phyloP scores from a whole-genome alignment of 2,329 filamentous ascomycete genomes.

The Colletotrichum melonis region DNA sequence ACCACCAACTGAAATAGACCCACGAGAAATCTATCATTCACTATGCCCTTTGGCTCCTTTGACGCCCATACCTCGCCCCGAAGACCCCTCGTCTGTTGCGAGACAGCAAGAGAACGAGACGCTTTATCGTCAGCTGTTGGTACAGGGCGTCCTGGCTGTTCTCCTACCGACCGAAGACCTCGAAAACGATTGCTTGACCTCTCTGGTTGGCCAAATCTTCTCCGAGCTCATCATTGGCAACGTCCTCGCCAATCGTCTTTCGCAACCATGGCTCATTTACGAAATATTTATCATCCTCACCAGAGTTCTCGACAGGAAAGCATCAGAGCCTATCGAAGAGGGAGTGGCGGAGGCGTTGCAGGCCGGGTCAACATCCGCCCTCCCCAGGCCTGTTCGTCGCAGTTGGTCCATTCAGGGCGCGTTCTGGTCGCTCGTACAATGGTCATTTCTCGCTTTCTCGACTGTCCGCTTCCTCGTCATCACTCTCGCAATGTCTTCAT shows the following conservation, averaged over 20 bases:
- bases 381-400: constrained; percentile 27
- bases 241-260: constrained; percentile 81
- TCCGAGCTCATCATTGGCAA: constrained; percentile 91
- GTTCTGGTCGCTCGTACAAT: constrained; percentile 69
- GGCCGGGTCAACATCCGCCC: constrained; percentile 2
- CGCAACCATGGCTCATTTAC: constrained; percentile 90
- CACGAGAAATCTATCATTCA: constrained; percentile 83
- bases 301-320: constrained; percentile 49
- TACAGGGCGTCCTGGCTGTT: constrained; percentile 82
- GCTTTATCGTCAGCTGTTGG: constrained; percentile 88
- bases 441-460: constrained; percentile 66
- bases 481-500: constrained; percentile 75
- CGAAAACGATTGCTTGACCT: constrained; percentile 85
- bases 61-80: constrained; percentile 76
- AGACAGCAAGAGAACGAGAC: constrained; percentile 82
- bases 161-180: constrained; percentile 93
- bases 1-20: constrained; percentile 69
- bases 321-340: constrained; percentile 20
- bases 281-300: constrained; percentile 81
- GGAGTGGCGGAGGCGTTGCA: constrained; percentile 25
- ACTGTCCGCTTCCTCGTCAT: constrained; percentile 73
- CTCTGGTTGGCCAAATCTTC: constrained; percentile 87
- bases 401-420: constrained; percentile 56
- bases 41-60: constrained; percentile 84
- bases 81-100: constrained; percentile 60